Evolutionary conservation across 75 land plant genomes (phyloP), one percentile per base, ranked within the genome.

Genomic region (Cunninghamia lanceolata): DNA sequence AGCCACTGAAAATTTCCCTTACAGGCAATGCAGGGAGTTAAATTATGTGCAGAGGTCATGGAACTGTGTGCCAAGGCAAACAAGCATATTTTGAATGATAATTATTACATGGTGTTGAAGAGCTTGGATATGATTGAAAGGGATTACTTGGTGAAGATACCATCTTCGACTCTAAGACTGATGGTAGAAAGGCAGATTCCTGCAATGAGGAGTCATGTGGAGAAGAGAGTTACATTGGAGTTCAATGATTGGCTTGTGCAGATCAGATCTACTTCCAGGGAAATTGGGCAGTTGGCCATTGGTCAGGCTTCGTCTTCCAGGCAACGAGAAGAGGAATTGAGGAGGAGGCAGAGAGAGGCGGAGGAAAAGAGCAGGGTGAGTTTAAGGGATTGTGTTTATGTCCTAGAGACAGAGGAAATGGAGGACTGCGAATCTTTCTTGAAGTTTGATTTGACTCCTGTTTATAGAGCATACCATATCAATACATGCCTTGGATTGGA

Each of bases 181-280:
- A 93, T 95, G 92, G 87, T 98, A 42, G 96, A 92, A 83, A 82
- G 83, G 71, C 89, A 90, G 86, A 93, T 96, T 82, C 99, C 99
- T 14, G 92, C 86, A 81, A 92, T 94, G 85, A 87, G 96, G 28
- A 75, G 87, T 13, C 86, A 93, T 75, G 90, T 95, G 68, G 99
- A 98, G 90, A 88, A 91, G 75, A 88, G 85, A 74, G 91, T 94
- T 32, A 89, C 85, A 86, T 90, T 91, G 90, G 99, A 98, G 84
- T 92, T 98, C 82, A 94, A 92, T 39, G 99, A 98, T 71, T 98
- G 99, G 99, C 92, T 98, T 1, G 99, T 98, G 46, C 93, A 95
- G 82, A 94, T 98, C 85, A 94, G 99, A 9, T 89, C 89, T 13
- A 92, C 87, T 46, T 90, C 95, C 53, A 89, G 98, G 63, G 91